Evolutionary conservation across 139 green algal species (phyloP), one percentile per base, ranked within the genome.

Genomic region (Asterochloris sp.): DNA sequence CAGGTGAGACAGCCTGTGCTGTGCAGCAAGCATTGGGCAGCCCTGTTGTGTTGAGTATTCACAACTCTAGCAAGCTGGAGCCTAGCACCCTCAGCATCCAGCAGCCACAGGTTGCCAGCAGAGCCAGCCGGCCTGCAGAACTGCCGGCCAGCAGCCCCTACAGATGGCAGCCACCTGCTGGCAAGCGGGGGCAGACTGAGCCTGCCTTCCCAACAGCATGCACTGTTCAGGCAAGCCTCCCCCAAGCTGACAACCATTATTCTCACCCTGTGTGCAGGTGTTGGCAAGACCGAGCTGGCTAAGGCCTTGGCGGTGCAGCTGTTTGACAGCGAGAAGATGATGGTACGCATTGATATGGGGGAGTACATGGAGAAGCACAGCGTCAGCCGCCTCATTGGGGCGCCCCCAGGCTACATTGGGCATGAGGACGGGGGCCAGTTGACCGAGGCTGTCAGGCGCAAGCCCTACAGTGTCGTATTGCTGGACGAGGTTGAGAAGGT

Each of bases 401-500:
- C 93, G 13, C 94, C 94, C 14, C 94, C 94, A 29, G 92, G 93
- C 28, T 97, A 97, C 84, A 86, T 96, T 15, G 93, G 93, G 19
- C 91, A 95, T 82, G 94, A 95, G 17, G 86, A 93, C 76, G 93
- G 93, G 61, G 94, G 94, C 1, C 89, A 96, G 86, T 89, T 97
- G n/a, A 97, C 94, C 9, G 94, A 97, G 83, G 91, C 92, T 17
- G 91, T 97, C 26, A 85, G 93, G 38, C 85, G 92, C 19, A 83
- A 85, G n/a, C 94, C 94, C 26, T 95, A 94, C 84, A 87, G 78
- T 28, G 92, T 98, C 6, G 85, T 98, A 62, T 87, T 98, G 62
- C 89, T 98, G 67, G 94, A 98, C 76, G 94, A 98, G 83, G 91
- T 98, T 23, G 93, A 97, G 83, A 96, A 96, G 81, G 89, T 89